Percentiles rank a stretch among this genome's conserved stretches.
phyloP scores from a whole-genome alignment of 257 asterid species.

The Hygrophila difformis region DNA sequence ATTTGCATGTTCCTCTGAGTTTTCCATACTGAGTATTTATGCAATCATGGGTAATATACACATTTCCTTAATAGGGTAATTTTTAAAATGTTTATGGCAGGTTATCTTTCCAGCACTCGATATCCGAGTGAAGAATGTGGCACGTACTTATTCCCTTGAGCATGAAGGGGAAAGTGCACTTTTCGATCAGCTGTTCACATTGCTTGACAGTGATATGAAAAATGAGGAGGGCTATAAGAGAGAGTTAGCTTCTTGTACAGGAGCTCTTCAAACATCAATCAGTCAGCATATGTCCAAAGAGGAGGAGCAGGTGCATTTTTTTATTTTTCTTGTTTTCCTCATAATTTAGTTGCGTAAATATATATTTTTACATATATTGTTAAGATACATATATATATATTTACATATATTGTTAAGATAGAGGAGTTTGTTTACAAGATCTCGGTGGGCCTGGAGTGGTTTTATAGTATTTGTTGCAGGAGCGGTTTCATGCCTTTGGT shows the following conservation, averaged over 20 bases:
- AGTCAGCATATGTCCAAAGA: conserved; percentile 99
- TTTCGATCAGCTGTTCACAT: conserved; percentile 82
- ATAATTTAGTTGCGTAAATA: too few relatives aligned
- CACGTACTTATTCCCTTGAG: conserved; percentile 95
- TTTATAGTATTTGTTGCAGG: too few relatives aligned
- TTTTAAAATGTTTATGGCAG: conserved; percentile 14
- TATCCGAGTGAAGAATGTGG: conserved; percentile 97
- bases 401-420: too few relatives aligned
- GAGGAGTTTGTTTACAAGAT: too few relatives aligned
- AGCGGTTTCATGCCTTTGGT: too few relatives aligned
- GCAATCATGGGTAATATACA: too few relatives aligned
- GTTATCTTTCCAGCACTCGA: conserved; percentile 93
- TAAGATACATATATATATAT: too few relatives aligned
- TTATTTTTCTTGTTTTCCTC: not conserved
- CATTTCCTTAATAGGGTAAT: too few relatives aligned
- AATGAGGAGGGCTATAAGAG: conserved; percentile 74
- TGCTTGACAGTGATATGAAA: conserved; percentile 49
- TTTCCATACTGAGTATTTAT: not conserved
- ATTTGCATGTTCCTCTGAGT: not conserved
- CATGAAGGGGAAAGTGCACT: conserved; percentile 97
- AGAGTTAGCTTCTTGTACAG: conserved; percentile 94
- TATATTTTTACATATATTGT: too few relatives aligned
- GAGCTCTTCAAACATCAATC: conserved; percentile 93
- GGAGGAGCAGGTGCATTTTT: conserved; percentile 82
- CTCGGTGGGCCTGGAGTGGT: too few relatives aligned